Evolutionary conservation across 352 stramenopile genomes (phyloP).

Genomic region (Pythium dissimile): DNA sequence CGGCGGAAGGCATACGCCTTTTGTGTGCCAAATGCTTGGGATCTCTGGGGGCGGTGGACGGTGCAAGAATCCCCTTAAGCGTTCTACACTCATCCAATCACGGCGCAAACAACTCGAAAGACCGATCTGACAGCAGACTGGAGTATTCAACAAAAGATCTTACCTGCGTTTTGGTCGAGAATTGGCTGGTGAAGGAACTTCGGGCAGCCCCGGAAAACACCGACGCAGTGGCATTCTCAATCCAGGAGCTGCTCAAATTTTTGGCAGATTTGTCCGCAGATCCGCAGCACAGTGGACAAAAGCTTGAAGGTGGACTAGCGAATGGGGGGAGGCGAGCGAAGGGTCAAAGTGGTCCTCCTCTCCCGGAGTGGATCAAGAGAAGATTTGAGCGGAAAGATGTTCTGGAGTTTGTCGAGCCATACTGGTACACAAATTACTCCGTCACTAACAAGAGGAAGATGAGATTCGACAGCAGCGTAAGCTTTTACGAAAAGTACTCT

Average conservation of each 20-base stretch:
- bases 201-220: conserved; percentile 81
- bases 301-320: conserved; percentile 8
- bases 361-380: conserved; percentile 85
- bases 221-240: conserved; percentile 76
- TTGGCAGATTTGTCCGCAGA: conserved; percentile 67
- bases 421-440: conserved; percentile 86
- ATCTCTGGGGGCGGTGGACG: conserved; percentile 77
- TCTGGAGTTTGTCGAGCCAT: conserved; percentile 85
- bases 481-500: conserved; percentile 75
- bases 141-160: conserved; percentile 81
- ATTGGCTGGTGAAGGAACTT: conserved; percentile 78
- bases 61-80: conserved; percentile 62
- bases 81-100: conserved; percentile 48
- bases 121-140: conserved; percentile 16
- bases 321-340: conserved; percentile 5
- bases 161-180: conserved; percentile 79
- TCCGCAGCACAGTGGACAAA: conserved; percentile 71
- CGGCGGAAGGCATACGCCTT: conserved; percentile 57
- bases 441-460: conserved; percentile 25
- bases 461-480: conserved; percentile 25
- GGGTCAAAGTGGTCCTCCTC: conserved; percentile 13
- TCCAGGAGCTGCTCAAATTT: conserved; percentile 85
- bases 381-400: conserved; percentile 82
- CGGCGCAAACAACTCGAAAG: conserved; percentile 1
- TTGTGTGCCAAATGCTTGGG: conserved; percentile 73